A percentile compares a stretch with the other conserved stretches of the same genome.
Evolutionary conservation across 2,329 filamentous ascomycete species (phyloP).

Genomic region (Fusarium continuum): DNA sequence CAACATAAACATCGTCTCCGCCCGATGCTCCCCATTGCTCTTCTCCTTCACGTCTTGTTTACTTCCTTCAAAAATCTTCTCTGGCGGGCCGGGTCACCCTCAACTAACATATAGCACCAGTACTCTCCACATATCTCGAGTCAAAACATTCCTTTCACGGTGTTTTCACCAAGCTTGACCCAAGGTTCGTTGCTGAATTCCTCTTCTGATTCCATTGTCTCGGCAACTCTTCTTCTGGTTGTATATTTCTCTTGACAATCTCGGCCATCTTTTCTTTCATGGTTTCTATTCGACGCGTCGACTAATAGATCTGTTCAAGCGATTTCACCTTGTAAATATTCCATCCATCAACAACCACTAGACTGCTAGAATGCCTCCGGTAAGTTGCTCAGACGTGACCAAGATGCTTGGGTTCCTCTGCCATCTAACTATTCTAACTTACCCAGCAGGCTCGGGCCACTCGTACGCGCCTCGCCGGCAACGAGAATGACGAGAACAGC

Average conservation of each 20-base stretch:
- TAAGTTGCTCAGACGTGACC: slow-evolving; percentile 43
- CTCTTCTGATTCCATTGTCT: slow-evolving; percentile 45
- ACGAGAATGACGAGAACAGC: slow-evolving; percentile 95
- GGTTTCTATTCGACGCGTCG: slow-evolving; percentile 38
- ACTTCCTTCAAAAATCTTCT: slow-evolving; percentile 33
- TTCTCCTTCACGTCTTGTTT: slow-evolving; percentile 40
- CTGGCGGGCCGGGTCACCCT: slow-evolving; percentile 31
- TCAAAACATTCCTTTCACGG: slow-evolving; percentile 51
- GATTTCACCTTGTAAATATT: slow-evolving; percentile 32
- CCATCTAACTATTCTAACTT: slow-evolving; percentile 18
- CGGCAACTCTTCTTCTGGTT: slow-evolving; percentile 26
- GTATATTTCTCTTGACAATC: slow-evolving; percentile 2
- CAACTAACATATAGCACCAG: slow-evolving; percentile 45
- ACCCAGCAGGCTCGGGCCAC: slow-evolving; percentile 69
- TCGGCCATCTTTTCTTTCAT: slow-evolving; percentile 22
- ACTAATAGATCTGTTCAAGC: slow-evolving; percentile 35
- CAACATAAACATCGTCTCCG: slow-evolving; percentile 50
- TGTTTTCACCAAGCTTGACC: slow-evolving; percentile 48
- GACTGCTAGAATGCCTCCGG: slow-evolving; percentile 49
- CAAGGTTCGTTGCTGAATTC: slow-evolving; percentile 50
- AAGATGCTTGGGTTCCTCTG: not conserved
- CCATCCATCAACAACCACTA: slow-evolving; percentile 36
- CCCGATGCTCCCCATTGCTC: slow-evolving; percentile 38
- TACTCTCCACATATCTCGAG: slow-evolving; percentile 41
- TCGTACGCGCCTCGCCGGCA: slow-evolving; percentile 79